Evolutionary conservation across 1,284 basidiomycete species (phyloP).

Genomic region (Omphalotus olearius): DNA sequence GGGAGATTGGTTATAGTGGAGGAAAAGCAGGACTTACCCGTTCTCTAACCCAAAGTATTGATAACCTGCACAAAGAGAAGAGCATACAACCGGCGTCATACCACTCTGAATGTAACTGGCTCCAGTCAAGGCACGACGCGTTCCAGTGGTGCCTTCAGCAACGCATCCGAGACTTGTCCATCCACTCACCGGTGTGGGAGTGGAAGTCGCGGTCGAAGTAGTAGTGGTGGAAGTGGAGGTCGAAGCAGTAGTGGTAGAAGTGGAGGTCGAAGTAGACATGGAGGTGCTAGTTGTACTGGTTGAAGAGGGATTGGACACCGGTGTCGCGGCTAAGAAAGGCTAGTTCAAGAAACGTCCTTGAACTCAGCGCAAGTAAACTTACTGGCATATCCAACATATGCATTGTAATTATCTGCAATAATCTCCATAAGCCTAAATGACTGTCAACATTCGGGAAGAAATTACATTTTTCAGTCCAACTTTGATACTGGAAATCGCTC

Average conservation of each 20-base stretch:
- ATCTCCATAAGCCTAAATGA: background rate
- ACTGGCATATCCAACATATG: slow-evolving; percentile 11
- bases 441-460: background rate
- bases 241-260: background rate
- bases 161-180: slow-evolving; percentile 8
- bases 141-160: slow-evolving; percentile 10
- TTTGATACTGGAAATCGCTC: slow-evolving; percentile 4
- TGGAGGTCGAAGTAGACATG: background rate
- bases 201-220: background rate
- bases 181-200: background rate
- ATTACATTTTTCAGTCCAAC: background rate
- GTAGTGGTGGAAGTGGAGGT: background rate
- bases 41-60: slow-evolving; percentile 15
- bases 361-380: slow-evolving; percentile 7
- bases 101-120: slow-evolving; percentile 9
- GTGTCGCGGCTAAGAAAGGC: background rate
- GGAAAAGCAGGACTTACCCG: slow-evolving; percentile 7
- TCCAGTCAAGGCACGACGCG: slow-evolving; percentile 13
- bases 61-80: slow-evolving; percentile 13
- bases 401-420: slow-evolving; percentile 13
- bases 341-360: background rate
- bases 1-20: background rate
- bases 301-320: background rate
- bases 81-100: slow-evolving; percentile 15
- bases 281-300: background rate